phyloP scores from a whole-genome alignment of 2,329 filamentous ascomycete genomes.

The Gnomoniopsis sp. region DNA sequence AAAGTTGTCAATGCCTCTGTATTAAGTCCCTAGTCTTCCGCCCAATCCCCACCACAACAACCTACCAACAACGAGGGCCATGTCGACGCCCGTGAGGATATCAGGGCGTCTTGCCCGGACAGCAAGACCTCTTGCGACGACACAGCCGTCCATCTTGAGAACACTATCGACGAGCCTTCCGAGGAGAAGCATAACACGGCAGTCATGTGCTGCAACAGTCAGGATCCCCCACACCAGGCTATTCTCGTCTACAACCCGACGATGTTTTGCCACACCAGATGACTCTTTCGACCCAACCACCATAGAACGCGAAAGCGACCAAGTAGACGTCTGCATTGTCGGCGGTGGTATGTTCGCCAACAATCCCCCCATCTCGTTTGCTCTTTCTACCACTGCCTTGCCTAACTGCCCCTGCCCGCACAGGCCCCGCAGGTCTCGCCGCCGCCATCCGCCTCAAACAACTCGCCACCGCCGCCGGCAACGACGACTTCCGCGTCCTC shows the following conservation, averaged over 20 bases:
- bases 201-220: slow-evolving; percentile 7
- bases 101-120: slow-evolving; percentile 25
- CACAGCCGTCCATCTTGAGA: not conserved
- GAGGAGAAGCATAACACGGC: slow-evolving; percentile 4
- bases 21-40: not conserved
- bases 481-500: slow-evolving; percentile 92
- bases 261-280: slow-evolving; percentile 33
- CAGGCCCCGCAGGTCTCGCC: slow-evolving; percentile 84
- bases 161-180: slow-evolving; percentile 8
- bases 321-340: slow-evolving; percentile 96
- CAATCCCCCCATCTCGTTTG: not conserved
- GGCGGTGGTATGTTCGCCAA: slow-evolving; percentile 63
- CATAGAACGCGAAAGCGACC: slow-evolving; percentile 83
- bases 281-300: slow-evolving; percentile 62
- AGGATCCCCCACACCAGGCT: slow-evolving; percentile 16
- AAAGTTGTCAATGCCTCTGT: not conserved
- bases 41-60: not conserved
- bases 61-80: slow-evolving; percentile 6
- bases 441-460: slow-evolving; percentile 95
- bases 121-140: slow-evolving; percentile 6
- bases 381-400: not conserved
- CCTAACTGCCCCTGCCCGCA: not conserved
- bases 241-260: slow-evolving; percentile 25
- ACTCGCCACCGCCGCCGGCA: slow-evolving; percentile 87
- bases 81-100: slow-evolving; percentile 27